These are phyloP conservation scores for Ascosphaera apis DNA, from an alignment of 2,329 filamentous ascomycete species.

Conservation along the genomic window DNA sequence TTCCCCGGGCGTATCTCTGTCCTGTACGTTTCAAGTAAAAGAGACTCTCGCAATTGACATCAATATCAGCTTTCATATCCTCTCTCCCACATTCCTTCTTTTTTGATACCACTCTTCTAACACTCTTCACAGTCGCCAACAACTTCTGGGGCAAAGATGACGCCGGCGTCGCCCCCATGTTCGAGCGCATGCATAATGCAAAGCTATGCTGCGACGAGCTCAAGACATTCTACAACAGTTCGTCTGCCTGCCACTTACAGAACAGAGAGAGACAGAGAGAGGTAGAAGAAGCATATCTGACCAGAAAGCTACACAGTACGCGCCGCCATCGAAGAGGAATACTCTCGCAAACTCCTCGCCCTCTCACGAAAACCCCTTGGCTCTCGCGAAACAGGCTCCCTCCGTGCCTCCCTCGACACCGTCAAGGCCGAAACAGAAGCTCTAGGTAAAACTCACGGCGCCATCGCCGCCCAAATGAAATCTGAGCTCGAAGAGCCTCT, in stretches of 20 bases:
- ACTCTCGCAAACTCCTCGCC: constrained; percentile 66
- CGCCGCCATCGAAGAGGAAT: constrained; percentile 89
- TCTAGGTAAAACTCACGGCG: constrained; percentile 83
- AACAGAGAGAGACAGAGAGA: no score
- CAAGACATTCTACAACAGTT: constrained; percentile 70
- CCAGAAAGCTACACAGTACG: constrained; percentile 38
- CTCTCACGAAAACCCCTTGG: constrained; percentile 75
- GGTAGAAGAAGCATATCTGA: no score
- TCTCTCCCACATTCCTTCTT: no score
- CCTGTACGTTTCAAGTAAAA: constrained; percentile 27
- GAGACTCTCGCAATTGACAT: neutral
- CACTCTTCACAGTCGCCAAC: constrained; percentile 51
- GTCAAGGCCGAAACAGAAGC: constrained; percentile 73
- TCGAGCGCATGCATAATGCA: constrained; percentile 83
- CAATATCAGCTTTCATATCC: neutral
- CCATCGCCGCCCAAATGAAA: constrained; percentile 84
- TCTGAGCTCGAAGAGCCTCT: constrained; percentile 86
- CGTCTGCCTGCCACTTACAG: constrained; percentile 10
- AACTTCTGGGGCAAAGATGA: constrained; percentile 99
- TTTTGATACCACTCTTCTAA: neutral
- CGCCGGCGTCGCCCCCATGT: constrained; percentile 72
- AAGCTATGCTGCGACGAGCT: constrained; percentile 91
- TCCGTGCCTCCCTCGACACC: constrained; percentile 67
- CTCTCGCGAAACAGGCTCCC: constrained; percentile 62
- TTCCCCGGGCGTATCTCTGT: constrained; percentile 41